Base-by-base conservation (phyloP, 106 monocot genomes). In the Allium sativum region DNA sequence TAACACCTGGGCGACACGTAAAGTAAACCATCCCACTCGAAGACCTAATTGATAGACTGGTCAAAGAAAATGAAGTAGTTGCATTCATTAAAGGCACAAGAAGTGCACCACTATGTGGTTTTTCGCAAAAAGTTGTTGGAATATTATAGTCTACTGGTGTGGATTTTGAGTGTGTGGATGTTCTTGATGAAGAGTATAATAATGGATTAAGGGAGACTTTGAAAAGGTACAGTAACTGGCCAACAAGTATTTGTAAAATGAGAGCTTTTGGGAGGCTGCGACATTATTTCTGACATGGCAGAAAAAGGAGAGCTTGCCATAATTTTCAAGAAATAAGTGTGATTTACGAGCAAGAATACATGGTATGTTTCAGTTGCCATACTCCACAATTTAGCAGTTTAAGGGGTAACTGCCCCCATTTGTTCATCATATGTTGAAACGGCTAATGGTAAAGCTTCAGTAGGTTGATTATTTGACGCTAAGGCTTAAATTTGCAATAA, bases 11-110 rank as follows among this genome's bases (percentile, higher is more conserved):
- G 3, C 95, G 84, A 54, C 80, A 96, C 60, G 81, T 84, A 45
- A 68, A 78, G 73, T 65, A 90, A 20, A 79, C 87, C 0, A 79
- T 96, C 56, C 84, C 95, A 10, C 60, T 96, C 56, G 90, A 87
- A 65, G 73, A 87, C 50, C 84, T 96, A 7, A 87, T 96, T 21
- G 87, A 96, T 55, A 65, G 65, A 6, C 70, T 96, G 44, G 90
- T 96, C 8, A 96, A 96, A 69, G 87, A 96, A 56, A 83, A 79
- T 43, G 78, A 79, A 62, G 87, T 96, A 3, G 90, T 96, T 9
- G 90, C 95, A 55, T 96, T 96, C 81, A 96, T 96, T 61, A 96
- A 96, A 66, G 95, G 95, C 22, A 79, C 95, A 40, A 87, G 95
- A 59, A 79, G 68, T 21, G 78, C 87, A 44, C 95, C 95, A 0